A percentile compares a stretch with the other conserved stretches of the same genome.
These are phyloP conservation scores for Agapanthus africanus DNA, from an alignment of 106 monocot species.

Conservation along the genomic window DNA sequence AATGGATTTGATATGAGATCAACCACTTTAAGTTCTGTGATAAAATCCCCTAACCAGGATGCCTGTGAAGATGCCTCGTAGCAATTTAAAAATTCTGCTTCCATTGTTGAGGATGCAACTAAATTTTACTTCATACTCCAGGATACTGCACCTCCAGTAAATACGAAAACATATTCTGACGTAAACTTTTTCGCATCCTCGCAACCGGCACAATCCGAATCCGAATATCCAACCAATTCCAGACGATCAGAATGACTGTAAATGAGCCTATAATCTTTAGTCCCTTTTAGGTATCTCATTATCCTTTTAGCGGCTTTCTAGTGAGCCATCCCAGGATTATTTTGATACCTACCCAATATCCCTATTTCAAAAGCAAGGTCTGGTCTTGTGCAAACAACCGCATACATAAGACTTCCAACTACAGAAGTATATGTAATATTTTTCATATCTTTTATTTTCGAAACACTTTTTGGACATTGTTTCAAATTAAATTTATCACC, in stretches of 20 bases:
- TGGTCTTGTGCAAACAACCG: background rate
- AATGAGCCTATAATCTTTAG: constrained; percentile 3
- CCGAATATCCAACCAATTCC: background rate
- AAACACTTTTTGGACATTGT: background rate
- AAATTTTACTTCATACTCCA: background rate
- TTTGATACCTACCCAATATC: constrained; percentile 7
- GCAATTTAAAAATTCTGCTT: background rate
- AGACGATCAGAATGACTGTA: background rate
- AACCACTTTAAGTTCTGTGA: background rate
- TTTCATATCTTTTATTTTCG: constrained; percentile 2
- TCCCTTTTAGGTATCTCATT: background rate
- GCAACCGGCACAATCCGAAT: constrained; percentile 1
- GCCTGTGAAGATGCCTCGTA: background rate
- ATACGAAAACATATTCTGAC: background rate
- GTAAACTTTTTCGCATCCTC: background rate
- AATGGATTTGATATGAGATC: background rate
- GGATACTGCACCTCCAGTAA: background rate
- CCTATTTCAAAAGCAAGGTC: background rate
- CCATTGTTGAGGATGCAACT: background rate
- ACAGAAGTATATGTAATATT: constrained; percentile 3
- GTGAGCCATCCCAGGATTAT: background rate
- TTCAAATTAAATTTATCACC: background rate
- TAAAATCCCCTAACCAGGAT: background rate
- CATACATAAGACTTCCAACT: constrained; percentile 7
- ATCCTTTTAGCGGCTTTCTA: constrained; percentile 6